These are phyloP conservation scores for Immersiella caudata DNA, from an alignment of 495 filamentous ascomycete genomes.

Conservation along the genomic window DNA sequence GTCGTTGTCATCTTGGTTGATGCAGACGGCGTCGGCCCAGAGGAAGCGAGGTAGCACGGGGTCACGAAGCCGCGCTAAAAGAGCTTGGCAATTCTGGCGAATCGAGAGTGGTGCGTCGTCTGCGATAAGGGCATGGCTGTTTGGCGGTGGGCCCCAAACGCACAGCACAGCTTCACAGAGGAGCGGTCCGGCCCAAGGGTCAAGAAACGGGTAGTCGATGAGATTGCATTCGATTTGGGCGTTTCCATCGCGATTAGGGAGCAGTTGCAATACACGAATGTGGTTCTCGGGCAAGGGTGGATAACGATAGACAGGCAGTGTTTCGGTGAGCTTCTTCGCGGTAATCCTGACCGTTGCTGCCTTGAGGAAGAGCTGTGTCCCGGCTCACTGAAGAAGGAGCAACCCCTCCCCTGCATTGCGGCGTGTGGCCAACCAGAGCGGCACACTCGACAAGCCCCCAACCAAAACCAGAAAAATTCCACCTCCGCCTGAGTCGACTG, in stretches of 20 bases:
- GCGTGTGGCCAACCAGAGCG: too few species aligned
- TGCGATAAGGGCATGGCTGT: background rate
- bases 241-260: background rate
- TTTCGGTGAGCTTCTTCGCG: too few species aligned
- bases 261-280: background rate
- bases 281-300: background rate
- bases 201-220: background rate
- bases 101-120: background rate
- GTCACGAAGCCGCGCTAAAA: background rate
- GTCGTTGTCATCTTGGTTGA: background rate
- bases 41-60: background rate
- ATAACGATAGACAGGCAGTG: background rate
- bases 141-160: background rate
- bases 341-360: too few species aligned
- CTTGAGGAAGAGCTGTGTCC: too few species aligned
- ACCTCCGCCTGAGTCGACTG: too few species aligned
- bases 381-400: too few species aligned
- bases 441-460: too few species aligned
- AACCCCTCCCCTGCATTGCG: too few species aligned
- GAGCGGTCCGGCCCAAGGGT: background rate
- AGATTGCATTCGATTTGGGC: background rate
- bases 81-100: background rate
- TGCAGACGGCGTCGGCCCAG: slow-evolving; percentile 6
- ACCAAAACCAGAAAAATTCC: too few species aligned
- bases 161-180: background rate